Percentiles rank a stretch among this genome's conserved stretches.
phyloP scores from a whole-genome alignment of 2,329 filamentous ascomycete species.

The Paecilomyces sp. region DNA sequence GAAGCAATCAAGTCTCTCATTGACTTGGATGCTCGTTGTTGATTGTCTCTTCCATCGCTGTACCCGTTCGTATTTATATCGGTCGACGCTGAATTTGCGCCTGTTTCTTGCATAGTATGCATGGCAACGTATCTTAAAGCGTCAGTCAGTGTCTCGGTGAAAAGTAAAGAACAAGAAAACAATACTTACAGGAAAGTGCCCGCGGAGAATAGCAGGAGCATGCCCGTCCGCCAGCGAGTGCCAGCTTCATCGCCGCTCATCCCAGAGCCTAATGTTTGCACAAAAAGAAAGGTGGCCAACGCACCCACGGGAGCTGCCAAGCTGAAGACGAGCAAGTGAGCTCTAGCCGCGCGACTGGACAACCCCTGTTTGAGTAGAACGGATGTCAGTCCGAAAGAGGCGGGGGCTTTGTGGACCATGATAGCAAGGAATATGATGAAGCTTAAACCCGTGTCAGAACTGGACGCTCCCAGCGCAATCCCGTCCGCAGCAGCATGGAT shows the following conservation, averaged over 20 bases:
- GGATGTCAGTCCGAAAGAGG: constrained; percentile 88
- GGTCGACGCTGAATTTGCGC: constrained; percentile 21
- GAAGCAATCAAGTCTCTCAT: constrained; percentile 40
- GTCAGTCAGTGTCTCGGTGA: constrained; percentile 5
- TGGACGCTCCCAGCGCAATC: constrained; percentile 89
- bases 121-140: constrained; percentile 79
- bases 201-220: constrained; percentile 87
- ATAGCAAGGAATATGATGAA: constrained; percentile 94
- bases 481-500: constrained; percentile 94
- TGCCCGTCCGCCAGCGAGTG: constrained; percentile 82
- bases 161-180: background rate
- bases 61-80: constrained; percentile 35
- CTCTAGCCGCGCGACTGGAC: constrained; percentile 74
- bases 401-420: constrained; percentile 95
- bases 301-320: constrained; percentile 84
- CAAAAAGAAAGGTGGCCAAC: constrained; percentile 71
- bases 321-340: constrained; percentile 85
- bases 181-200: constrained; percentile 82
- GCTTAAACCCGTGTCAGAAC: constrained; percentile 68
- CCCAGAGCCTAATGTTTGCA: constrained; percentile 60
- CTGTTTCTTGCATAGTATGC: constrained; percentile 87
- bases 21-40: constrained; percentile 28
- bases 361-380: constrained; percentile 85
- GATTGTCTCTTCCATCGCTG: constrained; percentile 29
- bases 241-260: constrained; percentile 46